These are phyloP conservation scores for Colletotrichum chrysophilum DNA, from an alignment of 2,329 filamentous ascomycete genomes.

Conservation along the genomic window DNA sequence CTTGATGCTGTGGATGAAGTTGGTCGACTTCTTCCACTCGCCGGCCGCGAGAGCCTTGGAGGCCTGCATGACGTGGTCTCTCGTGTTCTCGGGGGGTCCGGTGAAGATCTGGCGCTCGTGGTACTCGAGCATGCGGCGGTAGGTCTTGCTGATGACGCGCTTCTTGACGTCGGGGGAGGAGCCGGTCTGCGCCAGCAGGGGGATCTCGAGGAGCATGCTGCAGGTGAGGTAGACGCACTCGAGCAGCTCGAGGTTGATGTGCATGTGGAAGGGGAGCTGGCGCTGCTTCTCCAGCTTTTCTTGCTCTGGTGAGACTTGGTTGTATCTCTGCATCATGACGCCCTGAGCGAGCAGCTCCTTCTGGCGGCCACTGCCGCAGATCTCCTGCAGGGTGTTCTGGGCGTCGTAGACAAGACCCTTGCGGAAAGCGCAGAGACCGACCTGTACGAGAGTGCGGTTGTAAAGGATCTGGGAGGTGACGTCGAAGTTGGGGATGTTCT, in stretches of 20 bases:
- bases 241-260: slow-evolving; percentile 98
- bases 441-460: slow-evolving; percentile 97
- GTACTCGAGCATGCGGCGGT: slow-evolving; percentile 98
- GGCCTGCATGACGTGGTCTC: slow-evolving; percentile 98
- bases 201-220: slow-evolving; percentile 99
- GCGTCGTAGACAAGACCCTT: slow-evolving; percentile 96
- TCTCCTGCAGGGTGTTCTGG: slow-evolving; percentile 96
- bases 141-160: slow-evolving; percentile 98
- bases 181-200: slow-evolving; percentile 93
- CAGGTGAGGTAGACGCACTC: slow-evolving; percentile 99
- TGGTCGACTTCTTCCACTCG: slow-evolving; percentile 96
- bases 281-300: slow-evolving; percentile 96
- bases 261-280: slow-evolving; percentile 99
- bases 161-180: slow-evolving; percentile 97
- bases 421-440: slow-evolving; percentile 97
- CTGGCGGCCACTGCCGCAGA: slow-evolving; percentile 95
- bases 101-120: slow-evolving; percentile 99
- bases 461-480: slow-evolving; percentile 97
- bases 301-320: slow-evolving; percentile 95
- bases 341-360: slow-evolving; percentile 98
- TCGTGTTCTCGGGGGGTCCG: slow-evolving; percentile 96
- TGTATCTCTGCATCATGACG: slow-evolving; percentile 97
- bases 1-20: slow-evolving; percentile 97
- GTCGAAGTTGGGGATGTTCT: slow-evolving; percentile 96
- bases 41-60: slow-evolving; percentile 96